Evolutionary conservation across 805 yeast species (phyloP).

Genomic region (Ogataea zsoltii): DNA sequence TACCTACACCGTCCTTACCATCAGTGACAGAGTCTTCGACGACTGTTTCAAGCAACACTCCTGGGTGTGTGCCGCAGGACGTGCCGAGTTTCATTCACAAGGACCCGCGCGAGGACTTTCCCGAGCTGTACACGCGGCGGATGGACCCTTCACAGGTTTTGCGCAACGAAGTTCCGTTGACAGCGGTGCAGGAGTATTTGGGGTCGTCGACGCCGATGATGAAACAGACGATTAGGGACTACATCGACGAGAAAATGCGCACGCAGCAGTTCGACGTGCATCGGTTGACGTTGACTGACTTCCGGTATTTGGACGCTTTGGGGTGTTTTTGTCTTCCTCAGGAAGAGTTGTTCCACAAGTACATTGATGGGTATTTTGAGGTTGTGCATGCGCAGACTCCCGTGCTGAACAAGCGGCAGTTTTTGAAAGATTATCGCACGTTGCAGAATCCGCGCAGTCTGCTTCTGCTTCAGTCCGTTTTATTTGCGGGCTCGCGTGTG

Average conservation of each 20-base stretch:
- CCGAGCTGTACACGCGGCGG: conserved; percentile 23
- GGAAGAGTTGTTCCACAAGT: conserved; percentile 54
- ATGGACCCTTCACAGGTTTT: conserved; percentile 26
- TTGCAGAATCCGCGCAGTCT: conserved; percentile 60
- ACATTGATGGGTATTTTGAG: conserved; percentile 62
- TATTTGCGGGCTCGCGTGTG: conserved; percentile 67
- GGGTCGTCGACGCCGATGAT: conserved; percentile 35
- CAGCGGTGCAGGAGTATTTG: conserved; percentile 28
- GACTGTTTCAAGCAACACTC: background rate
- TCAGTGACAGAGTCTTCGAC: background rate
- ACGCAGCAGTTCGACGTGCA: conserved; percentile 10
- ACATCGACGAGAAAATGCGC: conserved; percentile 10
- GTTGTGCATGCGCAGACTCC: conserved; percentile 71
- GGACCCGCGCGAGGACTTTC: conserved; percentile 26
- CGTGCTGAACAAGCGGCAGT: conserved; percentile 59
- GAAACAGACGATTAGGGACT: conserved; percentile 33
- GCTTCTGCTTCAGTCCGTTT: conserved; percentile 61
- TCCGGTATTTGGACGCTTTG: conserved; percentile 19
- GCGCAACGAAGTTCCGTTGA: conserved; percentile 16
- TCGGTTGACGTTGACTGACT: conserved; percentile 20
- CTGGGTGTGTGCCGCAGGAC: background rate
- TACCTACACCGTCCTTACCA: too few relatives aligned
- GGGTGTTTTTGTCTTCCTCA: conserved; percentile 76
- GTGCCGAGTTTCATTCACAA: conserved; percentile 23
- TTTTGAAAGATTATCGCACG: conserved; percentile 58